phyloP scores from a whole-genome alignment of 192 early-diverging fungal species.

The Coemansia aciculifera region DNA sequence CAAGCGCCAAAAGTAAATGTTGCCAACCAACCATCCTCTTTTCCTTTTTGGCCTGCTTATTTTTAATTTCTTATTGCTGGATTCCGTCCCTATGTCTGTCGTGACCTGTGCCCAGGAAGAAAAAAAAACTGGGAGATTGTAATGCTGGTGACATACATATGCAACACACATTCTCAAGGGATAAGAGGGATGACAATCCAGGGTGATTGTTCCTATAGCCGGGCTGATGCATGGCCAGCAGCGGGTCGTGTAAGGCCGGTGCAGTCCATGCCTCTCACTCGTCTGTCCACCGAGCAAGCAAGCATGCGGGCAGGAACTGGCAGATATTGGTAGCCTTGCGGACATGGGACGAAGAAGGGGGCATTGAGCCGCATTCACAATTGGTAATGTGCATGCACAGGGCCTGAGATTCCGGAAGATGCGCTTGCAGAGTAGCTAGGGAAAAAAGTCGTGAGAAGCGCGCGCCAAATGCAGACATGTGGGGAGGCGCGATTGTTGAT shows the following conservation, averaged over 20 bases:
- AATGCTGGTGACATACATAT: slow-evolving; percentile 2
- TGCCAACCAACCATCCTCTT: not conserved
- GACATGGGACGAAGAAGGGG: not conserved
- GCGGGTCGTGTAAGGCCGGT: not conserved
- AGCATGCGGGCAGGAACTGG: not conserved
- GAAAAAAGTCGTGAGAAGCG: not conserved
- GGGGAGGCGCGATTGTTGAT: not conserved
- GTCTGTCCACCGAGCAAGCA: not conserved
- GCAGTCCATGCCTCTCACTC: not conserved
- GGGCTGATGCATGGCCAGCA: not conserved
- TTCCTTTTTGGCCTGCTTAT: not conserved
- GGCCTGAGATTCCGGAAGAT: not conserved
- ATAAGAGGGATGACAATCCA: slow-evolving; percentile 5
- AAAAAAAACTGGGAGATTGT: not conserved
- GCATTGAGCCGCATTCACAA: not conserved
- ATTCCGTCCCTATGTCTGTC: slow-evolving; percentile 7
- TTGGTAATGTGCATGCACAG: not conserved
- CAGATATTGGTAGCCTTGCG: not conserved
- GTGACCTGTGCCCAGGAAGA: not conserved
- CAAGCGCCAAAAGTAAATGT: not conserved
- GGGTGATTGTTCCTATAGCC: slow-evolving; percentile 3
- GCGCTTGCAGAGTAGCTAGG: not conserved
- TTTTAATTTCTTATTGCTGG: slow-evolving; percentile 10
- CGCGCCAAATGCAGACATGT: not conserved
- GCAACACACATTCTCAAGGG: not conserved